Evolutionary conservation across 1,284 basidiomycete species (phyloP), one percentile per base, ranked within the genome.

Genomic region (Tilletia setariae): DNA sequence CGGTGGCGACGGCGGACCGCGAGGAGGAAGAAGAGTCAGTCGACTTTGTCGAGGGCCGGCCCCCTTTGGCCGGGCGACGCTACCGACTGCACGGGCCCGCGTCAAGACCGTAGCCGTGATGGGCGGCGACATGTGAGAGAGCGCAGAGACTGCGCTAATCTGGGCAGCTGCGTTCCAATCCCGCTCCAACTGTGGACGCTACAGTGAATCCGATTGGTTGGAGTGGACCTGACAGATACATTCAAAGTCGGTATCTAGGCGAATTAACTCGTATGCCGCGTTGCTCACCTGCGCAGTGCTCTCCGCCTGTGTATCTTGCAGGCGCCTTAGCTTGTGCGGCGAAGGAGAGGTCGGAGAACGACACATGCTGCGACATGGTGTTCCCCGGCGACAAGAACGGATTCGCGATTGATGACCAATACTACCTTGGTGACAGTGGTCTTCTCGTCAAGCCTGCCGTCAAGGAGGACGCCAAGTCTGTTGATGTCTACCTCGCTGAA

Each of bases 241-340:
- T 84, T 98, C 95, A 83, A 96, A 95, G 82, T 99, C 96, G 21
- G 96, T 93, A 82, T 99, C 96, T 86, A 98, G 92, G 70, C 96
- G 87, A 74, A 99, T 98, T 96, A 96, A 99, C 84, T 99, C 96
- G 84, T 98, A 98, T 0, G 94, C 51, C 91, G 92, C 70, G 89
- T 75, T 75, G 35, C 11, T 40, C 2, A 76, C 89, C 92, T 98
- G 97, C 61, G 88, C 87, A 70, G 90, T 89, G 80, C 97, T 98
- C 94, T 76, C 96, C 93, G 80, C 97, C 95, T 3, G 91, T 94
- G 91, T 91, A 1, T 98, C 94, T 67, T 75, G 74, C 80, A 96
- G 98, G 71, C 90, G 90, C 79, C 92, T 90, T 65, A 94, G 89
- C 80, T 96, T 92, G 74, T 89, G 72, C 85, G n/a, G 91, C 92